phyloP scores from a whole-genome alignment of 2,329 filamentous ascomycete genomes.

The Ilyonectria mors-panacis region DNA sequence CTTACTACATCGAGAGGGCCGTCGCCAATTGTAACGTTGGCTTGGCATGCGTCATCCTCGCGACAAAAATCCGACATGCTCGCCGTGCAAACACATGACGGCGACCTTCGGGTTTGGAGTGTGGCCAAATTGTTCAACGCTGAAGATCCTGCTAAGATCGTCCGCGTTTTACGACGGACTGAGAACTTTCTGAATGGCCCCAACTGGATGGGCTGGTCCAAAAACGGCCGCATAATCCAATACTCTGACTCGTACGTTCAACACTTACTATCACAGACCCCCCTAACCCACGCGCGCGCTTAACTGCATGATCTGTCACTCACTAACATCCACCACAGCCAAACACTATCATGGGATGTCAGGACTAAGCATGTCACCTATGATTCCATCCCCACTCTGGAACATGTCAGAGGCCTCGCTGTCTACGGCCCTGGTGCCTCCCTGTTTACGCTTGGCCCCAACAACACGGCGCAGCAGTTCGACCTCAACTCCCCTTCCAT shows the following conservation, averaged over 20 bases:
- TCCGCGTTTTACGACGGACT: constrained; percentile 85
- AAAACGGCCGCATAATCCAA: constrained; percentile 96
- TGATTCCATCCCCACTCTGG: constrained; percentile 87
- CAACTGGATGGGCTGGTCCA: constrained; percentile 99
- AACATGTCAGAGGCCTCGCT: constrained; percentile 85
- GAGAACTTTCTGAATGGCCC: constrained; percentile 82
- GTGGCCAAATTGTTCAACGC: constrained; percentile 84
- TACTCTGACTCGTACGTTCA: constrained; percentile 86
- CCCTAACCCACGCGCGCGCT: constrained; percentile 63
- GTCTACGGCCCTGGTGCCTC: constrained; percentile 92
- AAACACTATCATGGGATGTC: constrained; percentile 97
- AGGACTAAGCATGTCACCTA: constrained; percentile 97
- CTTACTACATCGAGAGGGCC: constrained; percentile 87
- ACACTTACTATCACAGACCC: constrained; percentile 38
- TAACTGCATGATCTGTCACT: constrained; percentile 53
- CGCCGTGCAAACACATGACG: constrained; percentile 91
- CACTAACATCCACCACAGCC: constrained; percentile 66
- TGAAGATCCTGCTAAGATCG: constrained; percentile 86
- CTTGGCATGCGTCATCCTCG: constrained; percentile 97
- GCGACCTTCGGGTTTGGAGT: constrained; percentile 96
- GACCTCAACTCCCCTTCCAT: constrained; percentile 87
- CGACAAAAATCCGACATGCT: constrained; percentile 99
- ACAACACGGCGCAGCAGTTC: constrained; percentile 94
- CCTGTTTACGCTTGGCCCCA: constrained; percentile 90
- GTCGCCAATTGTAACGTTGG: constrained; percentile 87